A percentile compares a stretch with the other conserved stretches of the same genome.
phyloP scores from a whole-genome alignment of 2,329 filamentous ascomycete species.

The Monosporascus ibericus region DNA sequence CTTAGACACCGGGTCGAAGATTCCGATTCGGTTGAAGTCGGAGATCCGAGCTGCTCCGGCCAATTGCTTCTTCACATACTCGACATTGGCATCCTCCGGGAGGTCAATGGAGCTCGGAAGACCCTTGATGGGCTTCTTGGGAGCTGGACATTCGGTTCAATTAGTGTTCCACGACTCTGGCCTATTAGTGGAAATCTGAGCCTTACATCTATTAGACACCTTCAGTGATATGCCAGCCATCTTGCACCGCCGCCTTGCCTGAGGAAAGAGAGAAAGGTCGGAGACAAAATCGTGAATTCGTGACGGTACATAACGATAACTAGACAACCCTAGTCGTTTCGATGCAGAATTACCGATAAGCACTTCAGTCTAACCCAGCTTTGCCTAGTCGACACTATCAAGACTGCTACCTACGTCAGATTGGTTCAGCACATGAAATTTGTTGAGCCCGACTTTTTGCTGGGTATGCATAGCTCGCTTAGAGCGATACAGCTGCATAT shows the following conservation, averaged over 20 bases:
- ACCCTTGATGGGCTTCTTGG: constrained; percentile 46
- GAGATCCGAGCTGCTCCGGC: constrained; percentile 44
- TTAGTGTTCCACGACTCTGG: neutral
- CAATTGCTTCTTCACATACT: constrained; percentile 52
- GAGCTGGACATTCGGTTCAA: constrained; percentile 24
- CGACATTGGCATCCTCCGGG: constrained; percentile 46
- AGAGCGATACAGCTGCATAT: neutral
- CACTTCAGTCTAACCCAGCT: neutral
- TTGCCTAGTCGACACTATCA: neutral
- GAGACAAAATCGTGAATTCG: neutral
- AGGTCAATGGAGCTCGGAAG: constrained; percentile 48
- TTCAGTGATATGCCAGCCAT: constrained; percentile 27
- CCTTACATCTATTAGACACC: constrained; percentile 36
- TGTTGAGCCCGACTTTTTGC: neutral
- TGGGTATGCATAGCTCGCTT: neutral
- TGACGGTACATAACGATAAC: neutral
- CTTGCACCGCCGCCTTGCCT: neutral
- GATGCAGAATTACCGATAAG: too few relatives aligned
- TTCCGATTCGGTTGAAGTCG: constrained; percentile 56
- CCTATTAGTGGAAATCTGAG: neutral
- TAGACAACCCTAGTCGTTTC: neutral
- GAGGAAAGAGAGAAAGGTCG: neutral
- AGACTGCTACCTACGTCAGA: neutral
- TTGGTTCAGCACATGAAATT: neutral
- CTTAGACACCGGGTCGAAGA: constrained; percentile 54